Evolutionary conservation across 257 asterid genomes (phyloP), one percentile per base, ranked within the genome.

Genomic region (Ehretia macrophylla): DNA sequence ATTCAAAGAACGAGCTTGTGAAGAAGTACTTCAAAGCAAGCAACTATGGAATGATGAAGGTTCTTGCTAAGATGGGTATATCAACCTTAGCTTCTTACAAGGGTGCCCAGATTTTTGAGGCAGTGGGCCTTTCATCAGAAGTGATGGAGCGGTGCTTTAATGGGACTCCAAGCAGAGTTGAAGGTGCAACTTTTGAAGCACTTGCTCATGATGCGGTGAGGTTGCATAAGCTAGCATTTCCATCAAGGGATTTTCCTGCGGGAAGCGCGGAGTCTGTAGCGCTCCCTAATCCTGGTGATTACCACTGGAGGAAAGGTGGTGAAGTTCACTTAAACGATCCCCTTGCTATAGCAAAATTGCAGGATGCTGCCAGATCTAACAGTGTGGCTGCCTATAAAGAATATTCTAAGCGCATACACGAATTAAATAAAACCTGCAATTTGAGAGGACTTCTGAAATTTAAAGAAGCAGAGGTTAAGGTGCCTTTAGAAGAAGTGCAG

Each of bases 41-140:
- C 80, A 79, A 76, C 79, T 93, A 93, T 63, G 99, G 99, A 59
- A 89, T 93, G 95, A 82, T 83, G 99, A 93, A 93, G 82, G 99
- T 93, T 73, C 94, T 93, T 64, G 99, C 99, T 4, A 93, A 93
- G 67, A 93, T 93, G 99, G 99, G 99, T 17, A 93, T 93, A 72
- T 93, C 99, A 65, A 93, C 99, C 64, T 72, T 93, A 77, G 99
- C 99, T 18, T 93, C 99, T 16, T 93, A 93, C 75, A 93, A 93
- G 75, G 99, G 99, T 18, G 99, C 99, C 38, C 99, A 93, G 78
- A 93, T 93, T 60, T 93, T 93, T 68, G 99, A 93, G 90, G 99
- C 99, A 3, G 97, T 93, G 46, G 99, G 99, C 56, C 97, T 93
- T 64, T 93, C 99, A 16, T 85, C 97, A 37, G 99, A 93, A 79